These are phyloP conservation scores for Trametes polyzona DNA, from an alignment of 1,284 basidiomycete species.

Conservation along the genomic window DNA sequence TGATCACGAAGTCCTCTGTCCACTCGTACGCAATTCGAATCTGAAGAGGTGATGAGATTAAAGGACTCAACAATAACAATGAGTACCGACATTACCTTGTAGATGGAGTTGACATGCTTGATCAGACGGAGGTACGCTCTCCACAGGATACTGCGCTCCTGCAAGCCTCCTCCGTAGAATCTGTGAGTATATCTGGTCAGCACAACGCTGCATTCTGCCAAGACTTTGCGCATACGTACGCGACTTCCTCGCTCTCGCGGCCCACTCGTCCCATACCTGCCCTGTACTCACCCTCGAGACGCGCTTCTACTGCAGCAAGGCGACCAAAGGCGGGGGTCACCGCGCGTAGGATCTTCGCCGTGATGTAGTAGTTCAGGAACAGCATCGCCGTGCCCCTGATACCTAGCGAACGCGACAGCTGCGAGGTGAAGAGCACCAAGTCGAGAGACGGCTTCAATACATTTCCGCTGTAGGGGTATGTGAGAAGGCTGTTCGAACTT, in stretches of 20 bases:
- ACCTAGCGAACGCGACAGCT: slow-evolving; percentile 87
- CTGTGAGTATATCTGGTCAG: slow-evolving; percentile 32
- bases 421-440: slow-evolving; percentile 91
- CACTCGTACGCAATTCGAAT: slow-evolving; percentile 85
- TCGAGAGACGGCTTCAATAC: slow-evolving; percentile 92
- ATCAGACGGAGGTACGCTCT: slow-evolving; percentile 82
- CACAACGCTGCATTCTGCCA: background rate
- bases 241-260: slow-evolving; percentile 92
- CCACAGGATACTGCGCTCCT: slow-evolving; percentile 86
- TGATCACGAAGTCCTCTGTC: slow-evolving; percentile 95
- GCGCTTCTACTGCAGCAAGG: slow-evolving; percentile 88
- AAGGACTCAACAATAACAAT: too few relatives aligned
- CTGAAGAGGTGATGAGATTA: slow-evolving; percentile 37
- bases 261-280: slow-evolving; percentile 88
- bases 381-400: slow-evolving; percentile 79
- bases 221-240: slow-evolving; percentile 54
- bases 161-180: slow-evolving; percentile 90
- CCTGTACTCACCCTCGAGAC: slow-evolving; percentile 89
- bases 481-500: background rate
- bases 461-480: slow-evolving; percentile 42
- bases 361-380: slow-evolving; percentile 86
- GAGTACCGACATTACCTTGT: slow-evolving; percentile 61
- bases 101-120: slow-evolving; percentile 90
- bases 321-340: slow-evolving; percentile 95
- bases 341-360: slow-evolving; percentile 80